Percentiles rank a stretch among this genome's conserved stretches.
Evolutionary conservation across 1,284 basidiomycete genomes (phyloP).

Genomic region (Schizophyllum commune): DNA sequence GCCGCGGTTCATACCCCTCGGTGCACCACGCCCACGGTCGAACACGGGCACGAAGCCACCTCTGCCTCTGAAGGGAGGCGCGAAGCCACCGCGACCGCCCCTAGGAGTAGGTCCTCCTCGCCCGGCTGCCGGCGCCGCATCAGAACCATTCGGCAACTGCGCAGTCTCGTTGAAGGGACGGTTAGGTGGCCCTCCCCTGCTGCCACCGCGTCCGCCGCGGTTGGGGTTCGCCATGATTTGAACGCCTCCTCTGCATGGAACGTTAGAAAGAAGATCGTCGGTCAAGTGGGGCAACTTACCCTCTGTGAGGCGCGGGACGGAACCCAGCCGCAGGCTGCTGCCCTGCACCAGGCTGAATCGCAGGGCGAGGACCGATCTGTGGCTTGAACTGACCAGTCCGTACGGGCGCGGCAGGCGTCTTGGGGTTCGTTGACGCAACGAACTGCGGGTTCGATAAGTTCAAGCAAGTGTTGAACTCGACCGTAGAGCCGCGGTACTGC

Average conservation of each 20-base stretch:
- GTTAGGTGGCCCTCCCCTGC: neutral
- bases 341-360: slow-evolving; percentile 43
- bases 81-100: neutral
- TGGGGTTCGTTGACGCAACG: slow-evolving; percentile 60
- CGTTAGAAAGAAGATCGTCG: slow-evolving; percentile 5
- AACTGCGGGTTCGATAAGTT: slow-evolving; percentile 83
- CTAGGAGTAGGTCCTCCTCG: neutral
- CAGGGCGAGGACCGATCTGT: slow-evolving; percentile 58
- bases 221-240: slow-evolving; percentile 67
- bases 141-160: slow-evolving; percentile 11
- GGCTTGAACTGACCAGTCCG: slow-evolving; percentile 47
- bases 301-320: slow-evolving; percentile 33
- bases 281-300: neutral
- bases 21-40: slow-evolving; percentile 9
- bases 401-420: slow-evolving; percentile 16
- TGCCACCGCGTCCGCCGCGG: slow-evolving; percentile 22
- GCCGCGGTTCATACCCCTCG: slow-evolving; percentile 4
- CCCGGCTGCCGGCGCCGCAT: neutral
- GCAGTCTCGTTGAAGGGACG: slow-evolving; percentile 17
- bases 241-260: slow-evolving; percentile 20
- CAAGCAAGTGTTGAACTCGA: slow-evolving; percentile 78
- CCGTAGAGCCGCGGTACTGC: slow-evolving; percentile 80
- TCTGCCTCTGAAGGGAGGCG: neutral
- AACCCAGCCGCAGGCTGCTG: slow-evolving; percentile 52
- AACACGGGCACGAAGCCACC: slow-evolving; percentile 4